A percentile compares a stretch with the other conserved stretches of the same genome.
Evolutionary conservation across 352 stramenopile species (phyloP).

Genomic region (Globisporangium orthogonon): DNA sequence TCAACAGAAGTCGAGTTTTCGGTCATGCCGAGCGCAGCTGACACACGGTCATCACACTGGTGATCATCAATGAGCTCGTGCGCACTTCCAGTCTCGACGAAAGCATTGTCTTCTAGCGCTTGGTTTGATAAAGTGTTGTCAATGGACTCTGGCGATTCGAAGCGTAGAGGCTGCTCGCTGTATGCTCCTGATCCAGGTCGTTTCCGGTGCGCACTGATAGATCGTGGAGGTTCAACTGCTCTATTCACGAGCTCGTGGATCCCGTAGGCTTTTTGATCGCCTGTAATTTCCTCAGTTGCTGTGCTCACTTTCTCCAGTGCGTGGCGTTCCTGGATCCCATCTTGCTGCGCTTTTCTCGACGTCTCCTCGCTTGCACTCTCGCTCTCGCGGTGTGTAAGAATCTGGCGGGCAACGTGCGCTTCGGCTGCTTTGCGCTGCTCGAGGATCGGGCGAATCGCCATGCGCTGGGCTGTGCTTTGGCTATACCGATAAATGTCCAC

Average conservation of each 20-base stretch:
- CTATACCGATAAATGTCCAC: conserved; percentile 62
- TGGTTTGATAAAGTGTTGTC: neutral
- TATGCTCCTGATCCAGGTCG: neutral
- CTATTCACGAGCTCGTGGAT: conserved; percentile 1
- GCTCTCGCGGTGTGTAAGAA: conserved; percentile 21
- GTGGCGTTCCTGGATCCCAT: neutral
- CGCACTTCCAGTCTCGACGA: neutral
- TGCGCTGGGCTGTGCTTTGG: conserved; percentile 41
- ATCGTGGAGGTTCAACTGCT: conserved; percentile 6
- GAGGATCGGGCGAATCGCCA: conserved; percentile 69
- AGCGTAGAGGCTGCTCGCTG: neutral
- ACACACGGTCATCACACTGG: neutral
- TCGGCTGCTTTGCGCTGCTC: conserved; percentile 46
- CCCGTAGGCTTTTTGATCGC: neutral
- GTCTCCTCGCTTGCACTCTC: neutral
- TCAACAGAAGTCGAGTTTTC: too few relatives aligned
- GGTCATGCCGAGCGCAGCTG: too few relatives aligned
- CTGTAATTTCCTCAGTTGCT: neutral
- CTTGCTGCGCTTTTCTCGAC: neutral
- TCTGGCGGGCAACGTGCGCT: conserved; percentile 16
- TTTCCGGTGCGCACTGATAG: neutral
- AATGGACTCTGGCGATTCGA: neutral
- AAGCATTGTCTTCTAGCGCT: neutral
- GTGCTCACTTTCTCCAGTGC: neutral
- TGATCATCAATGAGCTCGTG: neutral